Evolutionary conservation across 495 filamentous ascomycete species (phyloP), one percentile per base, ranked within the genome.

Genomic region (Tirmania nivea): DNA sequence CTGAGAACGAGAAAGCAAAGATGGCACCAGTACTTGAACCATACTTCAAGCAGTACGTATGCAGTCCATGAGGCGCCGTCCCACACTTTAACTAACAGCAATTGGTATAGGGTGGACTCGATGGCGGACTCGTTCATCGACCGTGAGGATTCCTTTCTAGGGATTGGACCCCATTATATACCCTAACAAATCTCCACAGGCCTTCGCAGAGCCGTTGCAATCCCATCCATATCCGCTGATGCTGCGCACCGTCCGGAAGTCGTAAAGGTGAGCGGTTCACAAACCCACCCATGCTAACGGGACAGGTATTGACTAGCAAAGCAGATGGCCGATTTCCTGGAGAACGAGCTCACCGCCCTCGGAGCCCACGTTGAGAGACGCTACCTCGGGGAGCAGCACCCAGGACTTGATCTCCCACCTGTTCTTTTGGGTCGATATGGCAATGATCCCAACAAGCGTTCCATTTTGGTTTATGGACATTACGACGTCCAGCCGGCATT

Each of bases 401-500:
- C 90, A 60, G 75, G 87, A 55, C 81, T 99, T 58, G 78, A 94
- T 25, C 78, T 99, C 10, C 92, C 92, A 10, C 90, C 92, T 34
- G 86, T 94, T 34, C 76, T 99, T 36, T 75, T 96, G 57, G 87
- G 81, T 48, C 80, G 92, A 19, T 94, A 96, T 66, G 88, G 90
- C 54, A 81, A 76, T 65, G 87, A 94, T 66, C 78, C 81, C 67
- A 83, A 76, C 62, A 96, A 95, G 77, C 78, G 84, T 36, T 96
- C 86, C 9, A 88, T 99, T 59, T 73, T 96, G 48, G 84, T 99
- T 21, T 99, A 99, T 60, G 92, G 92, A 34, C 92, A 99, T 70
- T 99, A 99, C 70, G 92, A 99, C 69, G 92, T 99, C 14, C 92
- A 99, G 68, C 92, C 92, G 3, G 92, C 92, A 39, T 72, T 83